These are phyloP conservation scores for Peronosclerospora sorghi DNA, from an alignment of 352 stramenopile genomes.

Conservation along the genomic window DNA sequence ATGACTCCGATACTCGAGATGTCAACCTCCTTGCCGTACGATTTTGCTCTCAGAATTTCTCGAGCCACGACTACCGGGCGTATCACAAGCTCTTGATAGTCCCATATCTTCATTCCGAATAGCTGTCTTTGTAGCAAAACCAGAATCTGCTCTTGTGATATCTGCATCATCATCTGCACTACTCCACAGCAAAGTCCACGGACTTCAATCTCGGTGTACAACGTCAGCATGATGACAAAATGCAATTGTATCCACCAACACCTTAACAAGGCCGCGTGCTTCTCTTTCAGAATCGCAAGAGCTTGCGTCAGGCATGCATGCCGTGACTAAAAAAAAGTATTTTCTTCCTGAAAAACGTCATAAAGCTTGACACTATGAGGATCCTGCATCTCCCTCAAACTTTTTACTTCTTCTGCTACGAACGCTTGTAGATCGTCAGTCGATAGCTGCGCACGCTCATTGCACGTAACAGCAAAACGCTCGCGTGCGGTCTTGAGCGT, in stretches of 20 bases:
- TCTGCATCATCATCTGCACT: conserved; percentile 61
- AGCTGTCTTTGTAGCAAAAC: conserved; percentile 67
- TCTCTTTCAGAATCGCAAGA: conserved; percentile 81
- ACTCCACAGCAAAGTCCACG: conserved; percentile 90
- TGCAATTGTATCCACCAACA: conserved; percentile 69
- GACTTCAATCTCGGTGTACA: conserved; percentile 93
- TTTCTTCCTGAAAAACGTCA: conserved; percentile 85
- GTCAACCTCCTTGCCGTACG: conserved; percentile 73
- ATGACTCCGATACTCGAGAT: conserved; percentile 88
- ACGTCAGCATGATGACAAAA: conserved; percentile 83
- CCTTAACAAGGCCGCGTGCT: conserved; percentile 62
- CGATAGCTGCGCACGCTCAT: conserved; percentile 69
- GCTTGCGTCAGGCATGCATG: conserved; percentile 85
- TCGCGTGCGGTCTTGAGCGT: conserved; percentile 35
- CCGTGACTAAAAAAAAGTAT: conserved; percentile 97
- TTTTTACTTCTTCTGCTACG: conserved; percentile 62
- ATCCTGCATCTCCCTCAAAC: conserved; percentile 79
- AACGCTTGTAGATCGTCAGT: conserved; percentile 64
- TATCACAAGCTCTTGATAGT: conserved; percentile 52
- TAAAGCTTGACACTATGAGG: conserved; percentile 83
- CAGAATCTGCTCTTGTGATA: conserved; percentile 80
- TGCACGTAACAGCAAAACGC: conserved; percentile 73
- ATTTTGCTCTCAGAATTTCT: conserved; percentile 59
- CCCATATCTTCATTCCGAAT: conserved; percentile 32
- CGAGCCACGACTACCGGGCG: no score